phyloP scores from a whole-genome alignment of 2,329 filamentous ascomycete species.

The Microascus cirrosus region DNA sequence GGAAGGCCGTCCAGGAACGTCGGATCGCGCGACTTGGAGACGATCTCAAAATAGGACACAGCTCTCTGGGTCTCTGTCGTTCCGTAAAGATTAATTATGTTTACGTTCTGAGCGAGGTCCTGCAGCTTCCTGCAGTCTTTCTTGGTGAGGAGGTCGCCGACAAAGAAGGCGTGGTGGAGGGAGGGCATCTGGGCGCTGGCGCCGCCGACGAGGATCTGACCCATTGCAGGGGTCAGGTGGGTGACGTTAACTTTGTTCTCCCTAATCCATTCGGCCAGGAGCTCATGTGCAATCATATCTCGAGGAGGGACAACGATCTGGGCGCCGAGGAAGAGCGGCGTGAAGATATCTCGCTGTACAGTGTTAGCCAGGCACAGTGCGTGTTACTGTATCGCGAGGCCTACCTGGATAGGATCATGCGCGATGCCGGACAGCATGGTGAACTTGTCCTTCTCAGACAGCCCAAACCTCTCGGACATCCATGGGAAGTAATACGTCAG shows the following conservation, averaged over 20 bases:
- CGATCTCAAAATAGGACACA: constrained; percentile 75
- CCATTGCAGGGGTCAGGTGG: constrained; percentile 93
- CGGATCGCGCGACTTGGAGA: constrained; percentile 52
- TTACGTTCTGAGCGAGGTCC: constrained; percentile 60
- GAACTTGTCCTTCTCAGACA: constrained; percentile 63
- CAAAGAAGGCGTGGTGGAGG: constrained; percentile 76
- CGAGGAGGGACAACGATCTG: constrained; percentile 66
- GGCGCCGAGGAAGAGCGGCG: constrained; percentile 76
- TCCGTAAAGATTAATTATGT: constrained; percentile 79
- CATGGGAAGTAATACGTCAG: constrained; percentile 81
- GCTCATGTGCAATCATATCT: constrained; percentile 81
- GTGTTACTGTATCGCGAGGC: constrained; percentile 19
- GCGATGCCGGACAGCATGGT: constrained; percentile 80
- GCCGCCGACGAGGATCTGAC: constrained; percentile 83
- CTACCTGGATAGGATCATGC: constrained; percentile 56
- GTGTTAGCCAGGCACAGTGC: background rate
- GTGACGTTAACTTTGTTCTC: constrained; percentile 65
- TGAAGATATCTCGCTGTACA: constrained; percentile 61
- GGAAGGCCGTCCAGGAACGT: constrained; percentile 27
- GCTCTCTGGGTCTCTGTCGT: constrained; percentile 76
- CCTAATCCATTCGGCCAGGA: constrained; percentile 78
- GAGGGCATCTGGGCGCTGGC: constrained; percentile 66
- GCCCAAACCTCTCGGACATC: constrained; percentile 78
- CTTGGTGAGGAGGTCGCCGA: constrained; percentile 82
- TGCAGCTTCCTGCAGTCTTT: constrained; percentile 71